Evolutionary conservation across 2,329 filamentous ascomycete genomes (phyloP).

Genomic region (Xylariaceae sp.): DNA sequence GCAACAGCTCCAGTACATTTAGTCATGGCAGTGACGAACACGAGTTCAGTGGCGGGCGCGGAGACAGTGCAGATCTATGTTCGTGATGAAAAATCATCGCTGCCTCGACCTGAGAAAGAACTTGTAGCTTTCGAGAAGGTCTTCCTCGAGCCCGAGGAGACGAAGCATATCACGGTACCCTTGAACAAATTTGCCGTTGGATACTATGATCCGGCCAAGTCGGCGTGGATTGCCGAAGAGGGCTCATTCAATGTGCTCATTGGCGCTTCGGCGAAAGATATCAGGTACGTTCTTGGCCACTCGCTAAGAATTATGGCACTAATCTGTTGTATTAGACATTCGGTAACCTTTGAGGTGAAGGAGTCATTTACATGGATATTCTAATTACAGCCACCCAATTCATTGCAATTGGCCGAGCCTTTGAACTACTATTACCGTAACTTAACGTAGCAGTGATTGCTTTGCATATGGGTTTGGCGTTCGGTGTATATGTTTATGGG

Average conservation of each 20-base stretch:
- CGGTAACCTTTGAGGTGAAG: conserved; percentile 54
- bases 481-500: too few relatives aligned
- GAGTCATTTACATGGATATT: conserved; percentile 67
- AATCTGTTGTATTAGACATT: conserved; percentile 37
- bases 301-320: conserved; percentile 6
- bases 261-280: conserved; percentile 61
- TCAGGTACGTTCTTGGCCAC: conserved; percentile 45
- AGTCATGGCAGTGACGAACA: conserved; percentile 51
- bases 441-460: too few relatives aligned
- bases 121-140: conserved; percentile 69
- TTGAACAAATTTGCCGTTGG: conserved; percentile 52
- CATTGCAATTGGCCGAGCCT: too few relatives aligned
- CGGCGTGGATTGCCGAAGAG: conserved; percentile 64
- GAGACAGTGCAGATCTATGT: conserved; percentile 70
- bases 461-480: too few relatives aligned
- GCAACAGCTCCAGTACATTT: conserved; percentile 42
- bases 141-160: conserved; percentile 54
- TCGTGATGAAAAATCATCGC: conserved; percentile 57
- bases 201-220: conserved; percentile 61
- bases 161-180: conserved; percentile 44
- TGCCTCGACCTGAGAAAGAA: conserved; percentile 69
- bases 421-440: too few relatives aligned
- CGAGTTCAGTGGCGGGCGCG: conserved; percentile 52
- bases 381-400: conserved; percentile 28
- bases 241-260: conserved; percentile 60